Evolutionary conservation across 1,139 yeast species (phyloP).

Genomic region (Blastobotrys proliferans): DNA sequence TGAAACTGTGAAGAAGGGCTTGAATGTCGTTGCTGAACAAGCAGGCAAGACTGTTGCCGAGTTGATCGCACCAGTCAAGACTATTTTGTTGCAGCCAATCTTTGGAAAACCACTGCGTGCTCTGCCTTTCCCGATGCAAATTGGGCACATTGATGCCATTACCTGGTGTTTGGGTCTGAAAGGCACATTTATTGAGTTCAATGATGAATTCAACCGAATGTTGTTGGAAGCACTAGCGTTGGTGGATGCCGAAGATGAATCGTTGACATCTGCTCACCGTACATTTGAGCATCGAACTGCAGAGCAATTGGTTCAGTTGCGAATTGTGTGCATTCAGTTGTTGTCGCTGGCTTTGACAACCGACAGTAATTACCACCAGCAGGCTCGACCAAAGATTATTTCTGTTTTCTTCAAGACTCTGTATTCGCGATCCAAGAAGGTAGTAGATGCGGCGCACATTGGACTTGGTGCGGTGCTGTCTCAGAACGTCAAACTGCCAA

Average conservation of each 20-base stretch:
- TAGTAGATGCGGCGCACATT: conserved; percentile 87
- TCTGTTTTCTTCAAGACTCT: conserved; percentile 94
- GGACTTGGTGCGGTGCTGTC: conserved; percentile 82
- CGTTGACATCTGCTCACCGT: conserved; percentile 81
- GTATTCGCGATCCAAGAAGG: conserved; percentile 78
- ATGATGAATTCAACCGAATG: conserved; percentile 81
- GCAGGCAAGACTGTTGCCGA: conserved; percentile 67
- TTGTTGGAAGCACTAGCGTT: conserved; percentile 86
- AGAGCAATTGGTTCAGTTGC: conserved; percentile 75
- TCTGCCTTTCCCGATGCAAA: conserved; percentile 96
- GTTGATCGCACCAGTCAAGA: conserved; percentile 78
- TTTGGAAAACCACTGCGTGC: conserved; percentile 97
- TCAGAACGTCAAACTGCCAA: conserved; percentile 85
- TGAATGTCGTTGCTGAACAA: conserved; percentile 63
- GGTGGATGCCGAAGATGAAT: conserved; percentile 97
- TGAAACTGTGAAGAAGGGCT: conserved; percentile 71
- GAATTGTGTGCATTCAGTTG: conserved; percentile 84
- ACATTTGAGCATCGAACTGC: conserved; percentile 83
- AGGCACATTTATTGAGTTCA: conserved; percentile 75
- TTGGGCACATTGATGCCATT: conserved; percentile 95
- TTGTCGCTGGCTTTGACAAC: conserved; percentile 63
- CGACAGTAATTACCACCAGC: conserved; percentile 29
- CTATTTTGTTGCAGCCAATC: conserved; percentile 80
- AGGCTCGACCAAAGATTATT: conserved; percentile 43
- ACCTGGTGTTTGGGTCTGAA: conserved; percentile 82